Evolutionary conservation across 2,329 filamentous ascomycete genomes (phyloP).

Genomic region (Aspergillus ibericus): DNA sequence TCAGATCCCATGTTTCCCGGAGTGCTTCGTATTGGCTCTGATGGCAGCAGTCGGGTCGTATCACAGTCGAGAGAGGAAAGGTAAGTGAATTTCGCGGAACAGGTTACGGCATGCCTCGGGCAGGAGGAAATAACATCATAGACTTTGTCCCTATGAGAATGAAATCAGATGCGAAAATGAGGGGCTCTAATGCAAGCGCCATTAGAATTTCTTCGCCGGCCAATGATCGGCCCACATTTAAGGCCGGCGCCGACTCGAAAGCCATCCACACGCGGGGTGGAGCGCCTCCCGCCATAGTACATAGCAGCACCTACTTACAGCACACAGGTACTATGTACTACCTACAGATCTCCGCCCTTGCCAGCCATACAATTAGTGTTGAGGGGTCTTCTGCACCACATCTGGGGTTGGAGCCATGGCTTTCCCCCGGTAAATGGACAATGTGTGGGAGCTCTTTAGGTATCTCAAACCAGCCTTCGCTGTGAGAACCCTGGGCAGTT

Average conservation of each 20-base stretch:
- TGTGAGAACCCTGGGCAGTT: background rate
- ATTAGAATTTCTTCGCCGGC: background rate
- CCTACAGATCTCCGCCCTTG: background rate
- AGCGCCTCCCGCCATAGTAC: background rate
- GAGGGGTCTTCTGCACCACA: too few species aligned
- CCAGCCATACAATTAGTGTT: background rate
- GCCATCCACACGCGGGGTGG: background rate
- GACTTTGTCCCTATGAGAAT: background rate
- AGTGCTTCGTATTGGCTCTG: background rate
- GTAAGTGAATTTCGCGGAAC: background rate
- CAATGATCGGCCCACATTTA: background rate
- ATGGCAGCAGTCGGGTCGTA: background rate
- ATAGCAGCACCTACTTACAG: background rate
- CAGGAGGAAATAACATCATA: background rate
- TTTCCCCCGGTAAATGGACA: too few species aligned
- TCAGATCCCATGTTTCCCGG: slow-evolving; percentile 26
- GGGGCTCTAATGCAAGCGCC: slow-evolving; percentile 5
- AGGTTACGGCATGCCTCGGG: background rate
- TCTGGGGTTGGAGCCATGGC: too few species aligned
- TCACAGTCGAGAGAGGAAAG: background rate
- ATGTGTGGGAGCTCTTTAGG: too few species aligned
- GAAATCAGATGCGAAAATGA: background rate
- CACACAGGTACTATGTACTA: too few species aligned
- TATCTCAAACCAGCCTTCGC: too few species aligned
- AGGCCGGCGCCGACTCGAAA: background rate